Base-by-base conservation (phyloP, 371 early-diverging fungal genomes). In the Batrachochytrium dendrobatidis region DNA sequence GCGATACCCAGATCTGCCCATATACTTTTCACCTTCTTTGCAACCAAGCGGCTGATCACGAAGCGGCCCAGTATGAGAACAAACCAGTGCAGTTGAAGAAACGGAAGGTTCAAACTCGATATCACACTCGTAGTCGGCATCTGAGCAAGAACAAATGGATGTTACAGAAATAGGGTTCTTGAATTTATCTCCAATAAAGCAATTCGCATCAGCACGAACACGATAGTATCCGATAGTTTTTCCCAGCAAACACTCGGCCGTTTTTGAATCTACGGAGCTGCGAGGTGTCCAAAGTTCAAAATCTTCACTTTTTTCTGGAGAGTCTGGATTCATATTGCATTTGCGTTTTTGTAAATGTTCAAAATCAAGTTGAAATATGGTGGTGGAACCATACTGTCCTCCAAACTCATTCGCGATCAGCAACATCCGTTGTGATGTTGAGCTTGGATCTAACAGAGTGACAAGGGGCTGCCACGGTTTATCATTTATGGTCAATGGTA, bases 121-220 rank as follows among this genome's bases (percentile, higher is more conserved):
- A 66, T 82, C 81, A 69, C 90, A 96, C 73, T 96, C 95, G 72
- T 82, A 96, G 68, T 96, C 97, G 34, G 69, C 74, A 39, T 63
- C 72, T 0, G 86, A 81, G 67, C 97, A 96, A 12, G 76, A 67
- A 67, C 97, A 96, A 26, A 78, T 76, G 17, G 69, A 74, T 1
- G 78, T 68, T 5, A 76, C 72, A 48, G 68, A 66, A 33, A 77
- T 77, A 1, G 86, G 83, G 31, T 85, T 77, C n/a, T 75, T 67
- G 46, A 85, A 76, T 60, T 84, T 83, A 44, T 85, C 78, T 2
- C 87, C 90, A 24, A 94, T 83, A 56, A 79, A 89, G 68, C 97
- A 96, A 51, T 82, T 70, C 22, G 69, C 78, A 24, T 82, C 82
- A 33, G 75, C 70, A 59, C 87, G 91, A 55, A 93, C 84, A 2